These are phyloP conservation scores for Thymus mandschuricus DNA, from an alignment of 257 asterid genomes.

Conservation along the genomic window DNA sequence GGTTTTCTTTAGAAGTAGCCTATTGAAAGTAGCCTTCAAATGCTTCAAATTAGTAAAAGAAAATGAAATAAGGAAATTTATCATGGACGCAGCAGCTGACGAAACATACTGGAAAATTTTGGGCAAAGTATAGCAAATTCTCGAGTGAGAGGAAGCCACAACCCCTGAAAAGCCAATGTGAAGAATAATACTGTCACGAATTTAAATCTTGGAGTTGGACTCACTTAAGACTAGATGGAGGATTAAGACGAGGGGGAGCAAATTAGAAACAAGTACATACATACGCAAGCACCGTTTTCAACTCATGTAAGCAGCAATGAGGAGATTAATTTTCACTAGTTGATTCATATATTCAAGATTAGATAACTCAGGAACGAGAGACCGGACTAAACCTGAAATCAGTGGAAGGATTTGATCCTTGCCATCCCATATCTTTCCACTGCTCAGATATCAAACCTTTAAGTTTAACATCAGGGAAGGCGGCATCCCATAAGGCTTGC, in stretches of 20 bases:
- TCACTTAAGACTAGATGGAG: conserved; percentile 15
- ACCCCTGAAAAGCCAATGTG: conserved; percentile 60
- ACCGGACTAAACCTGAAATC: conserved; percentile 72
- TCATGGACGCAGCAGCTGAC: conserved; percentile 39
- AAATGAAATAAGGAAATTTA: conserved; percentile 12
- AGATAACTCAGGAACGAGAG: background rate
- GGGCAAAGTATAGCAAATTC: conserved; percentile 84
- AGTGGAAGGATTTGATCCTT: conserved; percentile 91
- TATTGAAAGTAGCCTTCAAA: conserved; percentile 85
- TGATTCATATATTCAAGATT: background rate
- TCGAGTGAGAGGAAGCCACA: conserved; percentile 93
- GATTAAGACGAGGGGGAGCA: background rate
- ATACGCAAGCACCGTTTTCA: background rate
- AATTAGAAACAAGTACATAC: background rate
- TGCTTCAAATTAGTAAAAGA: conserved; percentile 58
- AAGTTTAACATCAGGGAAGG: conserved; percentile 77
- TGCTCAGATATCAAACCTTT: conserved; percentile 82
- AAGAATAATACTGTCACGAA: conserved; percentile 38
- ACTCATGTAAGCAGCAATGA: conserved; percentile 10
- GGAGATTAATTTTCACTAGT: background rate
- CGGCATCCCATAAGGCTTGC: conserved; percentile 64
- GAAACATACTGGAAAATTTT: conserved; percentile 74
- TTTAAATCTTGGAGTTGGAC: background rate
- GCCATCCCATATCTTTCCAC: conserved; percentile 99
- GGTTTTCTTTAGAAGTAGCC: conserved; percentile 76